Base-by-base conservation (phyloP, 768 basidiomycete species). In the Hygrophoropsis aurantiaca region DNA sequence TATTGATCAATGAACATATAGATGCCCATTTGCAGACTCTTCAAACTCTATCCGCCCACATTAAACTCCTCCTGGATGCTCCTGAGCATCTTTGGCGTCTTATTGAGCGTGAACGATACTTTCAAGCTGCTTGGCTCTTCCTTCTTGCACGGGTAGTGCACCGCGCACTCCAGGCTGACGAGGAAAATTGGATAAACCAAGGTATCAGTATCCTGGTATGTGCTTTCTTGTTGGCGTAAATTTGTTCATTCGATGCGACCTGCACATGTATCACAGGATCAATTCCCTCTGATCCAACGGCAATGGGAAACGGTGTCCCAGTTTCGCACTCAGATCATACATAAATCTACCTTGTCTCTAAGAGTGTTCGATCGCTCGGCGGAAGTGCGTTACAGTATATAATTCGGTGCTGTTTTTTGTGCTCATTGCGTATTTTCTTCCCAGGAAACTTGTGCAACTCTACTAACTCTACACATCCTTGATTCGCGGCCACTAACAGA, bases 241-340 rank as follows among this genome's bases (percentile, higher is more conserved):
- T 26, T 23, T 25, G 18, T 37, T 16, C 21, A 6, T 26, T 52
- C 32, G 52, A 37, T 23, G 11, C 13, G 30, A 47, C 32, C 27
- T 42, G n/a, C 20, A 7, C 1, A 33, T 38, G 13, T 58, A n/a
- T n/a, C n/a, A n/a, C n/a, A 94, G 92, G 80, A 81, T 39, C 90
- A 94, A 66, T 87, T 94, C 54, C 91, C 94, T 21, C 72, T 97
- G 4, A 81, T 92, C 3, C 87, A 92, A 54, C 84, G 91, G 27
- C 94, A 97, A 66, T 97, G 94, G 94, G 94, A 95, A 47, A 76
- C 81, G 1, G 81, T 97, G 7, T 81, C 84, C 4, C 90, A 88
- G 54, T 92, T 95, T 60, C 84, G 92, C 36, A 73, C 85, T 1
- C 93, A 95, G 59, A 94, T 97, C 52, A 80, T 88, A 18, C 88